A percentile compares a stretch with the other conserved stretches of the same genome.
Evolutionary conservation across 2,329 filamentous ascomycete genomes (phyloP).

Genomic region (Hirsutella thompsonii): DNA sequence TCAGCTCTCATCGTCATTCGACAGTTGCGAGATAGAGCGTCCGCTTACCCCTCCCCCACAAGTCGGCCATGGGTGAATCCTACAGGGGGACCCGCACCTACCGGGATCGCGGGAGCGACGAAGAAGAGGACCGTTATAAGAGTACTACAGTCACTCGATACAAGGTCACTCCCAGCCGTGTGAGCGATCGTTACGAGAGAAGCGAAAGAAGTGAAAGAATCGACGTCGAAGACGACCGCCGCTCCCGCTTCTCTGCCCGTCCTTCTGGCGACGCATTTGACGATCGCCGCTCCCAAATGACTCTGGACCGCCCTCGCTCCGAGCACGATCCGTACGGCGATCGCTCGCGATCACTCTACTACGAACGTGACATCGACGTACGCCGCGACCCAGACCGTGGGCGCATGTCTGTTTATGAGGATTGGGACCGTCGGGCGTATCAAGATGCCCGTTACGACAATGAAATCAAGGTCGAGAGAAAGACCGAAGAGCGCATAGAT

Average conservation of each 20-base stretch:
- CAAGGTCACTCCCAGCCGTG: conserved; percentile 31
- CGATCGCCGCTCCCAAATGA: conserved; percentile 25
- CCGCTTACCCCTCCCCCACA: background rate
- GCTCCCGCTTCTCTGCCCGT: conserved; percentile 30
- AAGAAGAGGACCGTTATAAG: conserved; percentile 32
- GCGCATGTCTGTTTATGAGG: conserved; percentile 25
- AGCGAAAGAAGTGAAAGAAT: conserved; percentile 23
- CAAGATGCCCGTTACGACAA: conserved; percentile 29
- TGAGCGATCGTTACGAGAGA: conserved; percentile 26
- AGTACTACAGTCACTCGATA: conserved; percentile 38
- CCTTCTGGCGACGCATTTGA: conserved; percentile 26
- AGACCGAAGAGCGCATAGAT: conserved; percentile 35
- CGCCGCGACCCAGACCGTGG: conserved; percentile 14
- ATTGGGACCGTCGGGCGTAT: conserved; percentile 29
- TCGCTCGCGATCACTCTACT: conserved; percentile 24
- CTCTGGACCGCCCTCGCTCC: conserved; percentile 38
- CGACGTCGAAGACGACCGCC: conserved; percentile 32
- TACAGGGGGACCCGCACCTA: conserved; percentile 16
- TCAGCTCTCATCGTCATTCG: background rate
- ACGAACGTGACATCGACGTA: conserved; percentile 30
- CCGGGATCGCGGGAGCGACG: conserved; percentile 19
- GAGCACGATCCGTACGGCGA: conserved; percentile 29
- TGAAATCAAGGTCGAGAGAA: conserved; percentile 42
- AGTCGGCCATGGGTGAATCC: conserved; percentile 2
- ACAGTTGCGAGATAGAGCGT: background rate